Base-by-base conservation (phyloP, 164 flowering plant genomes). In the Magnolia kwangsiensis region DNA sequence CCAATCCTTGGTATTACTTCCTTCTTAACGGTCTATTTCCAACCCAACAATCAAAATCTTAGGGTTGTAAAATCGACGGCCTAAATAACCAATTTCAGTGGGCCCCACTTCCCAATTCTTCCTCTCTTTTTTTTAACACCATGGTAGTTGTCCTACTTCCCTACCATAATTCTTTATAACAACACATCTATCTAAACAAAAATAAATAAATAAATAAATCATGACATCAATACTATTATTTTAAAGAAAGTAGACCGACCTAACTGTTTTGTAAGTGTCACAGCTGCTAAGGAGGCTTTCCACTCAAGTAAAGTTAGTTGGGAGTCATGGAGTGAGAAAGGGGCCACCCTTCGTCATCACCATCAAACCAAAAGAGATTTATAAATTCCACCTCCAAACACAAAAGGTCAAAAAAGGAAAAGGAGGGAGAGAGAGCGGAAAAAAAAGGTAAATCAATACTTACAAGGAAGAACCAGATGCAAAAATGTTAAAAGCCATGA, bases 241-340 rank as follows among this genome's bases (percentile, higher is more conserved):
- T 59, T 18, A 71, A 66, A 13, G 51, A 75, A 76, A 69, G 55
- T 50, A 63, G 74, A 69, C 27, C 37, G 58, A 64, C 23, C 67
- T 2, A 21, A 64, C 78, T 21, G 31, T 72, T 63, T 23, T 58
- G 50, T 50, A 10, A 49, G 29, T 58, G 76, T 75, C 8, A 71
- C 80, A 74, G 78, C 72, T 81, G 82, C 74, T 74, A 18, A 81
- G 77, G 82, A 84, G 84, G 85, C 94, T 89, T 90, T 83, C 86
- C 81, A 84, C 81, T 83, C 73, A 86, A 90, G 90, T 85, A 87
- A 89, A 85, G 90, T 77, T 83, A 59, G 86, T 81, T 84, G 84
- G 80, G 86, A 86, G 84, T 75, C 75, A 79, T 89, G 85, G 92
- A 90, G 93, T 90, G 87, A 86, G 74, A 86, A 87, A 86, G 88